Conservation (phyloP, 176 grass and related monocot genomes). For the Secale cereale region DNA sequence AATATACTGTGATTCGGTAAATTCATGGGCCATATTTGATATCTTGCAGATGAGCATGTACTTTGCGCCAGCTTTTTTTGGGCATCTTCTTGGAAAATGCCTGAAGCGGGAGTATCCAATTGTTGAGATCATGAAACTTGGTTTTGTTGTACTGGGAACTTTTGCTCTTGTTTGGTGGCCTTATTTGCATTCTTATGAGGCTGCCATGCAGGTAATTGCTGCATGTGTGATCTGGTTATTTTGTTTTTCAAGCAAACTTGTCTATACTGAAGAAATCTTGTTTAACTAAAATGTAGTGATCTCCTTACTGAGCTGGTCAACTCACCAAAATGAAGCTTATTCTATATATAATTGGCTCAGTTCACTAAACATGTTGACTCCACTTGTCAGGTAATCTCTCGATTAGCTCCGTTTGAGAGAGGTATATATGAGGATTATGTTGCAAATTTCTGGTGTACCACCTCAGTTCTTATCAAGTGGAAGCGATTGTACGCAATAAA, state of each 20-base stretch:
- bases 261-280: constrained; percentile 2
- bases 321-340: not conserved
- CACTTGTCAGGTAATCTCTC: constrained; percentile 64
- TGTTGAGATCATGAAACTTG: constrained; percentile 71
- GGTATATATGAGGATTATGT: constrained; percentile 96
- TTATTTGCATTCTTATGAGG: constrained; percentile 74
- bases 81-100: constrained; percentile 89
- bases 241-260: not conserved
- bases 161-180: constrained; percentile 92
- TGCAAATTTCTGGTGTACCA: constrained; percentile 97
- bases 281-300: not conserved
- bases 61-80: constrained; percentile 89
- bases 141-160: constrained; percentile 68
- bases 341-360: constrained; percentile 12
- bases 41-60: constrained; percentile 93
- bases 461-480: constrained; percentile 88
- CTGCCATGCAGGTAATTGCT: constrained; percentile 56
- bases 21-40: not conserved
- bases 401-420: constrained; percentile 94
- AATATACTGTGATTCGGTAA: not conserved
- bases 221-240: not conserved
- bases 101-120: constrained; percentile 60
- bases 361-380: constrained; percentile 19
- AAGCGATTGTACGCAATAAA: constrained; percentile 71
- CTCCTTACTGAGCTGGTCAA: not conserved